phyloP scores from a whole-genome alignment of 352 stramenopile genomes.

The Phytophthora citrophthora region DNA sequence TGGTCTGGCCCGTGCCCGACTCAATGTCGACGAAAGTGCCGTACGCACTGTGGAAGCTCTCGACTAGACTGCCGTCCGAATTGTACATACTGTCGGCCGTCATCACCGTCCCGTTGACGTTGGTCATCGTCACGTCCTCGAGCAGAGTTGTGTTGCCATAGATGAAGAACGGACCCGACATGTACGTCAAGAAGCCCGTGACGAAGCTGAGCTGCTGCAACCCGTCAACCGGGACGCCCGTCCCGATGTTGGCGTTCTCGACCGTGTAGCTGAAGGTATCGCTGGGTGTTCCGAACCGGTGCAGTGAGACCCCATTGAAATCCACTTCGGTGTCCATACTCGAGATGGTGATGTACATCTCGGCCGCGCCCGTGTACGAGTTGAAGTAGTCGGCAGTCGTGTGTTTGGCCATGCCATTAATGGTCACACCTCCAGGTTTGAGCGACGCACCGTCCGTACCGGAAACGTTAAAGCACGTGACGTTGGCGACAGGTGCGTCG shows the following conservation, averaged over 20 bases:
- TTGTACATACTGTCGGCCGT: conserved; percentile 57
- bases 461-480: conserved; percentile 58
- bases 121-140: conserved; percentile 60
- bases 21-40: conserved; percentile 74
- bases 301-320: conserved; percentile 53
- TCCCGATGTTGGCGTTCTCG: conserved; percentile 47
- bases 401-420: conserved; percentile 56
- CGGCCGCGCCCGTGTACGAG: conserved; percentile 47
- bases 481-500: conserved; percentile 45
- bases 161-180: conserved; percentile 78
- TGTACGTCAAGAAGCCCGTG: conserved; percentile 69
- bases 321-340: conserved; percentile 48
- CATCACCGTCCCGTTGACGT: conserved; percentile 47
- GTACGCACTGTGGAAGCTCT: conserved; percentile 53
- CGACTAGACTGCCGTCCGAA: conserved; percentile 46
- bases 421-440: conserved; percentile 46
- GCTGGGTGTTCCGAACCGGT: conserved; percentile 52
- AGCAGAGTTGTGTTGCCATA: conserved; percentile 57
- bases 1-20: conserved; percentile 68
- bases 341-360: conserved; percentile 57
- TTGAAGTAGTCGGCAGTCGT: conserved; percentile 31
- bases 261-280: conserved; percentile 42
- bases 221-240: conserved; percentile 63
- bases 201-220: conserved; percentile 71
- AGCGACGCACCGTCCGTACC: conserved; percentile 54